Evolutionary conservation across 345 rosid species (phyloP).

Genomic region (Linum tenue): DNA sequence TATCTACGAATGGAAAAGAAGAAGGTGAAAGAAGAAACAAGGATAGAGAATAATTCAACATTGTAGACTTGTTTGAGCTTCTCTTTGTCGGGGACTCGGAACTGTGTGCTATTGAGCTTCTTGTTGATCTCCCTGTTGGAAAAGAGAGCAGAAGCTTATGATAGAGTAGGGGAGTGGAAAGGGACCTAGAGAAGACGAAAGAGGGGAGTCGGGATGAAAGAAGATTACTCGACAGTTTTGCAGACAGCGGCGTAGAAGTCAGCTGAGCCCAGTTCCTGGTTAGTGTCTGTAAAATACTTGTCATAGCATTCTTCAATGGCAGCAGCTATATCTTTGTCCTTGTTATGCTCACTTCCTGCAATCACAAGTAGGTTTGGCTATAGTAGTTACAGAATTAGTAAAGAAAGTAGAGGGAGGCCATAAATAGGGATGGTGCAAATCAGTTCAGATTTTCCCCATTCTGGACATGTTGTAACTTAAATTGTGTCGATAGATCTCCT

Average conservation of each 20-base stretch:
- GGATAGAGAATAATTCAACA: slow-evolving; percentile 19
- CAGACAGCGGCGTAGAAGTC: slow-evolving; percentile 44
- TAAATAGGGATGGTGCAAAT: no score
- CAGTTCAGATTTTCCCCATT: no score
- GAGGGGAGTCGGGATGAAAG: background rate
- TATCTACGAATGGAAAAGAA: background rate
- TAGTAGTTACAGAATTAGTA: no score
- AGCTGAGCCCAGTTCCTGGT: slow-evolving; percentile 15
- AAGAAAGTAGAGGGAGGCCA: no score
- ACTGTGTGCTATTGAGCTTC: slow-evolving; percentile 55
- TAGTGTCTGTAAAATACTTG: slow-evolving; percentile 16
- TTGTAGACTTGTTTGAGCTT: slow-evolving; percentile 29
- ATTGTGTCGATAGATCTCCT: no score
- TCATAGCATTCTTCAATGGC: slow-evolving; percentile 32
- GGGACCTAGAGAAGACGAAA: background rate
- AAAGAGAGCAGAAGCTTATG: background rate
- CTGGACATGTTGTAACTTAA: background rate
- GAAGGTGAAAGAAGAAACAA: background rate
- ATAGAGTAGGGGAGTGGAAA: background rate
- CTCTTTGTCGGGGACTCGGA: slow-evolving; percentile 40
- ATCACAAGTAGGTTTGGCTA: no score
- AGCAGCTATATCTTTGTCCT: slow-evolving; percentile 32
- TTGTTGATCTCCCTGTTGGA: slow-evolving; percentile 46
- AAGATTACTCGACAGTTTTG: slow-evolving; percentile 18
- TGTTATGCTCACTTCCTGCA: slow-evolving; percentile 35